Evolutionary conservation across 768 basidiomycete species (phyloP).

Genomic region (Tricholomella constricta): DNA sequence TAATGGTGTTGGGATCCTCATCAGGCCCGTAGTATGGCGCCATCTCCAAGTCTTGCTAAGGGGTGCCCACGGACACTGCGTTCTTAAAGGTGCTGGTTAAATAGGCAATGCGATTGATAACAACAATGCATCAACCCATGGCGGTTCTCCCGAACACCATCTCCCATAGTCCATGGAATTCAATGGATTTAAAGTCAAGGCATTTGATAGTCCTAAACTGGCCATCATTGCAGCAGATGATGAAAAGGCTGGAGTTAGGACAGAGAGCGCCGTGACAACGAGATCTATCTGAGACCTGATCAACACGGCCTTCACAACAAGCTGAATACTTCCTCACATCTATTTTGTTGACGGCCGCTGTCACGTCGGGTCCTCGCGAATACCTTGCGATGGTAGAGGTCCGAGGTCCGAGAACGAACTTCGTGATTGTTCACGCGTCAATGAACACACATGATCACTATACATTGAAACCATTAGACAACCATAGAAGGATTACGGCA

Average conservation of each 20-base stretch:
- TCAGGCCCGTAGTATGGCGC: constrained; percentile 31
- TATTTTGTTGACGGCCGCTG: no score
- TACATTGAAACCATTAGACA: neutral
- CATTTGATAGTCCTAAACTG: neutral
- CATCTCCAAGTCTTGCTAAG: constrained; percentile 4
- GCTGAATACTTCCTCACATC: no score
- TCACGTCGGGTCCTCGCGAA: no score
- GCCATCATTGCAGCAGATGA: no score
- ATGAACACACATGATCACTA: neutral
- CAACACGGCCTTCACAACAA: neutral
- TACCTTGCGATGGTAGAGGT: no score
- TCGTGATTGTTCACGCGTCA: no score
- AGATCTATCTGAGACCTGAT: neutral
- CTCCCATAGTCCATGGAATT: no score
- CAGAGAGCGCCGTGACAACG: neutral
- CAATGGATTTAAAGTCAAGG: neutral
- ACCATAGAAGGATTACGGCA: neutral
- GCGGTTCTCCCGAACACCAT: no score
- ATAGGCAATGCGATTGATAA: no score
- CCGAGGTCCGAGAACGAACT: no score
- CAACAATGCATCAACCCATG: no score
- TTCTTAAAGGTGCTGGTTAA: neutral
- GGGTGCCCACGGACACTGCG: no score
- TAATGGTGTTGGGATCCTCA: constrained; percentile 27
- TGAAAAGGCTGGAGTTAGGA: neutral